Percentiles rank a stretch among this genome's conserved stretches.
phyloP scores from a whole-genome alignment of 495 filamentous ascomycete species.

The Letharia columbiana region DNA sequence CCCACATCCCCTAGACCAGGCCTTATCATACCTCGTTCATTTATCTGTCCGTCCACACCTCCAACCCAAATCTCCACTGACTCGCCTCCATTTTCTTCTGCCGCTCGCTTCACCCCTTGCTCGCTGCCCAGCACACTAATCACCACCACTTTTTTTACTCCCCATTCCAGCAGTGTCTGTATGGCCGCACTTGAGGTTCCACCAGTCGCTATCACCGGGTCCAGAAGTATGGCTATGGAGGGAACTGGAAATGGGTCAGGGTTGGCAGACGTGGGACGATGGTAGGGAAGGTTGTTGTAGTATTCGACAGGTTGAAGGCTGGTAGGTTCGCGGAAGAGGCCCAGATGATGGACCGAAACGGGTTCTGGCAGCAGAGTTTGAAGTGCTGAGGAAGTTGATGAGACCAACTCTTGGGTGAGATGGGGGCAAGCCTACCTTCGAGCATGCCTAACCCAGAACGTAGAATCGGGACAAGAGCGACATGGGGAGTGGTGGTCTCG shows the following conservation, averaged over 20 bases:
- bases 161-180: slow-evolving; percentile 83
- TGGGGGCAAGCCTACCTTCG: slow-evolving; percentile 45
- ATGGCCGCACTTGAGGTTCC: slow-evolving; percentile 85
- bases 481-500: slow-evolving; percentile 50
- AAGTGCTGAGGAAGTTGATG: slow-evolving; percentile 45
- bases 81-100: slow-evolving; percentile 61
- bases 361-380: slow-evolving; percentile 72
- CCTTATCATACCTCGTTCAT: slow-evolving; percentile 78
- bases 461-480: slow-evolving; percentile 86
- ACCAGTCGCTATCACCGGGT: slow-evolving; percentile 90
- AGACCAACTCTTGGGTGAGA: not conserved
- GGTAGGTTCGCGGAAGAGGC: slow-evolving; percentile 79
- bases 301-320: slow-evolving; percentile 90
- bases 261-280: slow-evolving; percentile 37
- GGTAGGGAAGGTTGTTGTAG: slow-evolving; percentile 92
- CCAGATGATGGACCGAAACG: slow-evolving; percentile 85
- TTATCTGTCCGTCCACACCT: slow-evolving; percentile 62
- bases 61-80: slow-evolving; percentile 74
- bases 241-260: slow-evolving; percentile 36
- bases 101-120: slow-evolving; percentile 57
- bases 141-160: slow-evolving; percentile 69
- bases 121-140: slow-evolving; percentile 65
- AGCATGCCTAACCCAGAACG: slow-evolving; percentile 86
- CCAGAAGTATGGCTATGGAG: slow-evolving; percentile 71
- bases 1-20: slow-evolving; percentile 89